These are phyloP conservation scores for Danielia reshetovae DNA, from an alignment of 805 yeast species.

Conservation along the genomic window DNA sequence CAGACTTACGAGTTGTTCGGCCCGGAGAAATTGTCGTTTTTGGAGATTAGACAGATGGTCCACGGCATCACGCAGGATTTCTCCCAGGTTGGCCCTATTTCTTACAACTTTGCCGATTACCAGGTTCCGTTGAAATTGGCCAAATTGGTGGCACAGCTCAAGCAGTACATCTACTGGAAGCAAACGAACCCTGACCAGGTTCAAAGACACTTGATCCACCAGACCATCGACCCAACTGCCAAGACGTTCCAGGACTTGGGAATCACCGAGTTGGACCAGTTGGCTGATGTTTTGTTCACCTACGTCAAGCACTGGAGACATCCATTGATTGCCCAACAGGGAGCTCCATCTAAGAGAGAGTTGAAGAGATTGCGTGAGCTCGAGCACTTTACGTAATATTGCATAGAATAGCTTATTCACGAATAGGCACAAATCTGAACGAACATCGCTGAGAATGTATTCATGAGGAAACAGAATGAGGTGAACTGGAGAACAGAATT, in stretches of 20 bases:
- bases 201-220: slow-evolving; percentile 69
- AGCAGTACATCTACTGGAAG: slow-evolving; percentile 42
- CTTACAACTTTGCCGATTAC: slow-evolving; percentile 41
- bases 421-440: too few species aligned
- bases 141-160: slow-evolving; percentile 41
- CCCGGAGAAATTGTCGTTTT: slow-evolving; percentile 56
- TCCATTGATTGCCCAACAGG: slow-evolving; percentile 45
- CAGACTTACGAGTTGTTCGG: slow-evolving; percentile 73
- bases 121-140: slow-evolving; percentile 42
- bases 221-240: slow-evolving; percentile 56
- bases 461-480: too few species aligned
- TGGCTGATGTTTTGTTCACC: slow-evolving; percentile 45
- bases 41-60: slow-evolving; percentile 67
- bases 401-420: neutral
- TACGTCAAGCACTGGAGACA: slow-evolving; percentile 49
- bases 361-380: slow-evolving; percentile 40
- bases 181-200: slow-evolving; percentile 67
- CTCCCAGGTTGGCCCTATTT: slow-evolving; percentile 42
- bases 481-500: too few species aligned
- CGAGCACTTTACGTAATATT: slow-evolving; percentile 36
- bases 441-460: too few species aligned
- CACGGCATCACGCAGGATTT: slow-evolving; percentile 55
- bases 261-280: slow-evolving; percentile 41
- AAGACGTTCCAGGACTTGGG: slow-evolving; percentile 69
- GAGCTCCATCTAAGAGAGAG: slow-evolving; percentile 39